Conservation (phyloP, 1,284 basidiomycete genomes). For the Exobasidium cylindrosporum region DNA sequence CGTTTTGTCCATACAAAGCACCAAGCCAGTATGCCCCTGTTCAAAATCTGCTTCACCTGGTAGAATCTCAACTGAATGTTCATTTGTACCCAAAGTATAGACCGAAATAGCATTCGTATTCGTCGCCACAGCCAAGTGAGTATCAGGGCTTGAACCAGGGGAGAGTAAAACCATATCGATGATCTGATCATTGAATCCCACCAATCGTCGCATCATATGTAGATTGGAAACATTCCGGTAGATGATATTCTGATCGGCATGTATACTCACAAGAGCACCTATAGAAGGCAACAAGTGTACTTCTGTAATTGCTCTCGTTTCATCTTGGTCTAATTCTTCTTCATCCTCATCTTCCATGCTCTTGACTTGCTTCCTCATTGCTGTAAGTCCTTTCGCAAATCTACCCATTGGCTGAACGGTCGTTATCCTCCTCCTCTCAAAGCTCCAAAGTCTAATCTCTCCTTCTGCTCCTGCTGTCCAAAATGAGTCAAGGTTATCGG, state of each 20-base stretch:
- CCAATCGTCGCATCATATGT: slow-evolving; percentile 67
- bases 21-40: slow-evolving; percentile 74
- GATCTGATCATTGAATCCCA: slow-evolving; percentile 98
- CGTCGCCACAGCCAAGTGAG: slow-evolving; percentile 85
- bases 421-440: slow-evolving; percentile 23
- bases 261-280: slow-evolving; percentile 66
- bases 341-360: slow-evolving; percentile 2
- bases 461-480: slow-evolving; percentile 46
- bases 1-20: slow-evolving; percentile 76
- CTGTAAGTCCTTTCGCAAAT: slow-evolving; percentile 8
- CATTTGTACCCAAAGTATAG: slow-evolving; percentile 62
- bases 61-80: slow-evolving; percentile 32
- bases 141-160: slow-evolving; percentile 51
- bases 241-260: slow-evolving; percentile 94
- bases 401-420: slow-evolving; percentile 12
- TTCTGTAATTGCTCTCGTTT: slow-evolving; percentile 41
- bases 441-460: slow-evolving; percentile 40
- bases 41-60: slow-evolving; percentile 3
- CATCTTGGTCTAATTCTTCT: slow-evolving; percentile 33
- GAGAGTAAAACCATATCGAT: slow-evolving; percentile 67
- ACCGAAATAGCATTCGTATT: slow-evolving; percentile 89
- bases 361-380: neutral
- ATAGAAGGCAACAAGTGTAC: slow-evolving; percentile 24
- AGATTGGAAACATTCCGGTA: slow-evolving; percentile 66
- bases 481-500: slow-evolving; percentile 22